Conservation (phyloP, 2,329 filamentous ascomycete genomes). For the Arthroderma sp. region DNA sequence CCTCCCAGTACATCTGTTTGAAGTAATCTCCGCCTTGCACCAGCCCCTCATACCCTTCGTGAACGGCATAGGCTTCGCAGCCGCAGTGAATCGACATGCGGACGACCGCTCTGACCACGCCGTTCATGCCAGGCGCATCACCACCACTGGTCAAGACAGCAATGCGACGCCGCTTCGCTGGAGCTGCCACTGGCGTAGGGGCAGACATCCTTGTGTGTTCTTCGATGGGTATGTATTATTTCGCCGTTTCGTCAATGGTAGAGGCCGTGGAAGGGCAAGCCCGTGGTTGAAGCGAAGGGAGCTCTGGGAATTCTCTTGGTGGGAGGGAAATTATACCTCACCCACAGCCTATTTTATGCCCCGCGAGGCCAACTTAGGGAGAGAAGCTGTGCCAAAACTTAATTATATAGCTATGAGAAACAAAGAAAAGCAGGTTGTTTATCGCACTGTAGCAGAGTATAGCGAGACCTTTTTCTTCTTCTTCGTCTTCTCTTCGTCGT, state of each 20-base stretch:
- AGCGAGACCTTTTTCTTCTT: neutral
- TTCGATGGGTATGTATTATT: neutral
- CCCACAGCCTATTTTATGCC: too few species aligned
- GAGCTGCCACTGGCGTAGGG: conserved; percentile 1
- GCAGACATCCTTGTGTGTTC: neutral
- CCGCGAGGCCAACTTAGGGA: too few species aligned
- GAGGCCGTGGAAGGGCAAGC: too few species aligned
- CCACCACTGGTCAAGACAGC: conserved; percentile 90
- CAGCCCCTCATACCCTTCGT: conserved; percentile 92
- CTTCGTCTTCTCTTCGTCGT: neutral
- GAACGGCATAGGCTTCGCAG: conserved; percentile 68
- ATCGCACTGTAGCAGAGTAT: neutral
- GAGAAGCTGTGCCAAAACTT: too few species aligned
- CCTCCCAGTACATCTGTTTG: conserved; percentile 66
- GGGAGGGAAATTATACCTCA: too few species aligned
- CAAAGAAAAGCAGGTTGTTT: too few species aligned
- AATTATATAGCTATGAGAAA: too few species aligned
- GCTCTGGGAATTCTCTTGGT: too few species aligned
- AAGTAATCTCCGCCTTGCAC: conserved; percentile 84
- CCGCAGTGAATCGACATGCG: conserved; percentile 78
- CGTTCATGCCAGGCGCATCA: conserved; percentile 92
- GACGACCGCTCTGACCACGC: conserved; percentile 76
- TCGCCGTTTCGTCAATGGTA: too few species aligned
- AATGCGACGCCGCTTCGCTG: conserved; percentile 44
- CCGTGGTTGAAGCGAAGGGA: too few species aligned